Evolutionary conservation across 768 basidiomycete genomes (phyloP), one percentile per base, ranked within the genome.

Genomic region (Tricholoma matsutake): DNA sequence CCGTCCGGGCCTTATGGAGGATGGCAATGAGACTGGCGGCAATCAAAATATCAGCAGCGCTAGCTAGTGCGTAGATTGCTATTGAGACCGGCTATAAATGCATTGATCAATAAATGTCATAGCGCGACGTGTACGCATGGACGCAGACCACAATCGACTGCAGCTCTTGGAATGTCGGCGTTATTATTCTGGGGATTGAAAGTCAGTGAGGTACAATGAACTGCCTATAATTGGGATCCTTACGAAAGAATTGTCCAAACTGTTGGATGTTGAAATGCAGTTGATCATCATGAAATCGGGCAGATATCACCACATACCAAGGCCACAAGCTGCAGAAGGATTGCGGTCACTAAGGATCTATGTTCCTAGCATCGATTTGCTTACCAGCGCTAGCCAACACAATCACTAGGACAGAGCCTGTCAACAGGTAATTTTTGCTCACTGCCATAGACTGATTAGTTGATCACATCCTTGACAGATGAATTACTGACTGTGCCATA

Each of bases 31-130:
- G 75, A n/a, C 76, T 75, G 11, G 60, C 56, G 0, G 85, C 83
- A 37, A 86, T 86, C 8, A 81, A 61, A 11, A 83, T 66, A 47
- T 86, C 85, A 1, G 76, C 76, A 9, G 72, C 71, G 0, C 81
- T 79, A 2, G 82, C 78, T 3, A 81, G 68, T 0, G 75, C 82
- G 63, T 86, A 86, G 64, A 86, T 78, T 2, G 82, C 71, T 51
- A 80, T 80, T 0, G 83, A 80, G 39, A 85, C 68, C 4, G 76
- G 75, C 80, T 82, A 34, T 11, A 31, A 16, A 29, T 39, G 43
- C 57, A 22, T 22, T 45, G 6, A 7, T 28, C 29, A 25, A 25
- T 25, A 25, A 25, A 25, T 6, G 16, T 51, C 9, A 51, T 14
- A 6, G 14, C 3, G 14, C 47, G 13, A 6, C 49, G 6, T 14